Percentiles rank a stretch among this genome's conserved stretches.
Evolutionary conservation across 345 rosid species (phyloP).

Genomic region (Eucalyptus sp.): DNA sequence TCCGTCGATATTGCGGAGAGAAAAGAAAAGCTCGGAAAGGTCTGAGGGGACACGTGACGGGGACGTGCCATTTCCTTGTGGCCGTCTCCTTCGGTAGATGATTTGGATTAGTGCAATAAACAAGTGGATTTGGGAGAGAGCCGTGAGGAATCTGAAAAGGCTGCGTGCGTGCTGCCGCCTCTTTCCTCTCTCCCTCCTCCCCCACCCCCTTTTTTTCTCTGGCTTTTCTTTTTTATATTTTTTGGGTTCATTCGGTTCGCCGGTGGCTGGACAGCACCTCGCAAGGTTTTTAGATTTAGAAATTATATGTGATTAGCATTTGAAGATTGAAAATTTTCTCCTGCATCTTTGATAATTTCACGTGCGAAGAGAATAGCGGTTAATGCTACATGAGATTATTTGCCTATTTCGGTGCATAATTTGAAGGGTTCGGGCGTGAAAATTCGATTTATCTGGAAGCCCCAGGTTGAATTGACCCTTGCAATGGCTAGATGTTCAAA

Average conservation of each 20-base stretch:
- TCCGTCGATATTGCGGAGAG: not conserved
- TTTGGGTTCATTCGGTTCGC: not conserved
- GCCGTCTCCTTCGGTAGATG: not conserved
- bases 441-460: not conserved
- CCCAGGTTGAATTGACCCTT: not conserved
- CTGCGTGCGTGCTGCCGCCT: slow-evolving; percentile 1
- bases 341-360: not conserved
- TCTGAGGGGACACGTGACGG: not conserved
- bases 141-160: slow-evolving; percentile 30
- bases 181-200: not conserved
- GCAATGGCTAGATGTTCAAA: not conserved
- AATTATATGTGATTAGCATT: not conserved
- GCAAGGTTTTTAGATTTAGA: not conserved
- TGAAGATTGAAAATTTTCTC: not conserved
- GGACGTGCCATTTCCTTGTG: not conserved
- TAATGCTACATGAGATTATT: not conserved
- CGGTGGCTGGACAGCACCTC: not conserved
- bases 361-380: not conserved
- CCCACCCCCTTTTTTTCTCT: not conserved
- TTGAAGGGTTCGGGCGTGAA: not conserved
- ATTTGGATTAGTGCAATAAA: not conserved
- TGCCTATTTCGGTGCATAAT: not conserved
- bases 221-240: not conserved
- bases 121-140: not conserved
- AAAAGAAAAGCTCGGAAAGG: not conserved